These are phyloP conservation scores for Gossypium longicalyx DNA, from an alignment of 345 rosid species.

Conservation along the genomic window DNA sequence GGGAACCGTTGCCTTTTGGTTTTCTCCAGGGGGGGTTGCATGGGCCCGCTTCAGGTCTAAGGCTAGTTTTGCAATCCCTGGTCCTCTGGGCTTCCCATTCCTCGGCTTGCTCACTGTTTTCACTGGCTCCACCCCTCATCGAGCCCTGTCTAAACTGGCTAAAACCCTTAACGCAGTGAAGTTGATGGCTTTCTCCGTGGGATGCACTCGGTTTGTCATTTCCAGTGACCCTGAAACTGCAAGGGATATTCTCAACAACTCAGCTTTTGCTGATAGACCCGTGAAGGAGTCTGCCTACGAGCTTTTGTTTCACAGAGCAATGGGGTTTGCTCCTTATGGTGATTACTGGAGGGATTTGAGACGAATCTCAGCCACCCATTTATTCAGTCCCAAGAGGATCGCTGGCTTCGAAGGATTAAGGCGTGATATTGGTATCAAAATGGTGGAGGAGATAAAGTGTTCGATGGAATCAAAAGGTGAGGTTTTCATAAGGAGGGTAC, in stretches of 20 bases:
- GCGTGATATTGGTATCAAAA: conserved; percentile 38
- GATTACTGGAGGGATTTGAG: conserved; percentile 86
- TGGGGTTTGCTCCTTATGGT: conserved; percentile 69
- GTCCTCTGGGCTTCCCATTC: conserved; percentile 64
- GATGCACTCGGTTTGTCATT: conserved; percentile 64
- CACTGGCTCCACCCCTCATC: conserved; percentile 34
- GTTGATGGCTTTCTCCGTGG: conserved; percentile 79
- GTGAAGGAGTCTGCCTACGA: conserved; percentile 84
- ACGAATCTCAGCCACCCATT: conserved; percentile 30
- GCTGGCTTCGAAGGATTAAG: conserved; percentile 44
- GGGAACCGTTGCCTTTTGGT: conserved; percentile 31
- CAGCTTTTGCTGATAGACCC: conserved; percentile 81
- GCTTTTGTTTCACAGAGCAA: conserved; percentile 70
- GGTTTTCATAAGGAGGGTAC: conserved; percentile 44
- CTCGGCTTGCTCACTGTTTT: conserved; percentile 27
- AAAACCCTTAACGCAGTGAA: conserved; percentile 30
- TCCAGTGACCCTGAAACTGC: conserved; percentile 71
- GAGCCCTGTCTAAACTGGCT: conserved; percentile 46
- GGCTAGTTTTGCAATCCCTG: conserved; percentile 38
- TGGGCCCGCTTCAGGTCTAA: conserved; percentile 42
- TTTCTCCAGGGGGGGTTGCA: conserved; percentile 66
- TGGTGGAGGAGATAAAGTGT: conserved; percentile 38
- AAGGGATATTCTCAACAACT: conserved; percentile 65
- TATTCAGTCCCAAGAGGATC: neutral
- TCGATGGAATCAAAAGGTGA: conserved; percentile 27